Percentiles rank a stretch among this genome's conserved stretches.
Evolutionary conservation across 2,329 filamentous ascomycete species (phyloP).

Genomic region (Nannizzia gypsea): DNA sequence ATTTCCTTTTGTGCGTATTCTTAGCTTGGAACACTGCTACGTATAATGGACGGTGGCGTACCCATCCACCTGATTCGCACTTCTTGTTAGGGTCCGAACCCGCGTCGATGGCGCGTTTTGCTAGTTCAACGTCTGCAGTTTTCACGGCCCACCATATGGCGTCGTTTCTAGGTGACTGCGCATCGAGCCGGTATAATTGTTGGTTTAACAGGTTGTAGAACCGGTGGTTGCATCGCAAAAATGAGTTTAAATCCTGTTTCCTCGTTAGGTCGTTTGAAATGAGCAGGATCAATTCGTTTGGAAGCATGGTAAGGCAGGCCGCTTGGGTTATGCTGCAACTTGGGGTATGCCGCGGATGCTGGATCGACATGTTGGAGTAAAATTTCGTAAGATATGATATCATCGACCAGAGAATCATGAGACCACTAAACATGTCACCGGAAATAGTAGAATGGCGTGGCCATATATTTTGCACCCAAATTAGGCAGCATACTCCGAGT

Average conservation of each 20-base stretch:
- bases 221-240: not conserved
- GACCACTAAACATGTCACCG: no score
- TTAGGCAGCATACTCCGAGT: no score
- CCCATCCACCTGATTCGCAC: not conserved
- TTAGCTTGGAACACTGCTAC: not conserved
- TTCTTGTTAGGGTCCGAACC: not conserved
- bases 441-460: no score
- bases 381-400: not conserved
- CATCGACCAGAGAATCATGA: no score
- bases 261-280: not conserved
- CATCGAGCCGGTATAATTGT: not conserved
- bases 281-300: slow-evolving; percentile 5
- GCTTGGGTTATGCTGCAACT: slow-evolving; percentile 2
- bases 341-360: not conserved
- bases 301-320: slow-evolving; percentile 8
- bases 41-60: not conserved
- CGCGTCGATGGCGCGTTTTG: not conserved
- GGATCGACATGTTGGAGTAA: not conserved
- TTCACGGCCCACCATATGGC: not conserved
- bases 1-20: not conserved
- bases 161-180: not conserved
- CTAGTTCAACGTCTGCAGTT: not conserved
- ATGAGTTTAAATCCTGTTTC: not conserved
- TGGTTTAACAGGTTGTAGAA: not conserved
- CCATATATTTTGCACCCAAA: no score